These are phyloP conservation scores for Luffa aegyptiaca DNA, from an alignment of 306 rosid genomes.

Conservation along the genomic window DNA sequence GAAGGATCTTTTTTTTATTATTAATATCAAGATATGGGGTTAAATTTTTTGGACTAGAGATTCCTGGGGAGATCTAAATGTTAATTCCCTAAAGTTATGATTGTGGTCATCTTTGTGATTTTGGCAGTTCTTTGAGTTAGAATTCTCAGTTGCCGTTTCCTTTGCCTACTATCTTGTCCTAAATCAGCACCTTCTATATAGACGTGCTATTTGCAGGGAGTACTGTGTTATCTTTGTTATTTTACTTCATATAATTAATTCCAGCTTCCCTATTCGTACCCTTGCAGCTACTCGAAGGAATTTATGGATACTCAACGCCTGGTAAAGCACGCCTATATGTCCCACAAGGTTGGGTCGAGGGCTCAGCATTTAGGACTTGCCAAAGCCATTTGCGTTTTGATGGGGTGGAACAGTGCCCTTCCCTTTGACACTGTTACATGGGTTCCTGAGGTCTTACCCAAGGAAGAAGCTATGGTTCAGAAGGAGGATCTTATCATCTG, in stretches of 20 bases:
- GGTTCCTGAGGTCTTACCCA: constrained; percentile 69
- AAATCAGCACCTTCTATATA: background rate
- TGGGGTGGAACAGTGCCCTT: constrained; percentile 80
- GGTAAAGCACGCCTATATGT: constrained; percentile 91
- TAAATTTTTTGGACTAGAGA: background rate
- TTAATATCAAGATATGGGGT: background rate
- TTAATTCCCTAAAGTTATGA: background rate
- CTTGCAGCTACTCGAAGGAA: constrained; percentile 77
- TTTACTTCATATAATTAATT: background rate
- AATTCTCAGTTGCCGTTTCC: background rate
- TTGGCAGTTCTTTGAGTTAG: background rate
- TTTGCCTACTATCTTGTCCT: background rate
- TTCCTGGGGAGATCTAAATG: background rate
- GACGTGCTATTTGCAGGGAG: background rate
- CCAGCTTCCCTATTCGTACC: constrained; percentile 17
- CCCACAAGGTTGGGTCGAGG: constrained; percentile 75
- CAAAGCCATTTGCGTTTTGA: constrained; percentile 76
- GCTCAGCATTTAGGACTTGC: constrained; percentile 75
- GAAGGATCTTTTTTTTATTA: background rate
- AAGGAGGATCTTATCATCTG: constrained; percentile 93
- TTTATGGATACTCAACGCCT: constrained; percentile 84
- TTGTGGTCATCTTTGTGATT: background rate
- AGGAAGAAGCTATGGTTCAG: constrained; percentile 59
- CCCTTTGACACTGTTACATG: constrained; percentile 72
- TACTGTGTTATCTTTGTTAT: background rate